Base-by-base conservation (phyloP, 768 basidiomycete species). In the Lyophyllum semitale region DNA sequence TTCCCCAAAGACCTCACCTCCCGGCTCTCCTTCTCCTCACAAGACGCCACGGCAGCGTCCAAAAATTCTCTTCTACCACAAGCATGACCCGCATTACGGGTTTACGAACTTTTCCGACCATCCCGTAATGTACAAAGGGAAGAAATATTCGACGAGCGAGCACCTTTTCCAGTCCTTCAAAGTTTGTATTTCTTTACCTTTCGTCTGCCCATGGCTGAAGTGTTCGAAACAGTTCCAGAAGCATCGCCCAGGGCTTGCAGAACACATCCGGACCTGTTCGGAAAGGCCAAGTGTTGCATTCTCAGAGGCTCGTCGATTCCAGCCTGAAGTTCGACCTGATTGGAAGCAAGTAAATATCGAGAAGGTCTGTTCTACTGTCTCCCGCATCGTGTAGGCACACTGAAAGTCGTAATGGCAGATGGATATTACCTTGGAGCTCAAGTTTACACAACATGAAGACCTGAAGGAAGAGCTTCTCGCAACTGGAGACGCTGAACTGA, bases 111-210 rank as follows among this genome's bases (percentile, higher is more conserved):
- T 89, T 67, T 89, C 89, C 9, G 66, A 82, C 0, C 87, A 89
- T 66, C 74, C 82, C 41, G 81, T 91, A 9, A 61, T 73, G 9
- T 85, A 87, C 65, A 77, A 82, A 29, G 83, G 83, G 37, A 85
- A 83, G 64, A 75, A 70, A 51, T 91, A 89, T 63, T 86, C 88
- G 1, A 91, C 88, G 0, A 86, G 86, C 63, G 89, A 89, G 65
- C 89, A 90, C 67, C 77, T 90, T 11, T 90, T 88, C 63, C 88
- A 90, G 60, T 84, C 88, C 2, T 80, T 89, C 71, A 89, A 88
- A 66, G 86, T 84, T 51, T 11, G 67, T 59, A n/a, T 30, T 22
- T 35, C 15, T 23, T n/a, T 22, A 13, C 43, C 29, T 53, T 45
- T 22, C 48, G 22, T 1, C 17, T 54, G 27, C 7, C 1, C 26